Evolutionary conservation across 345 rosid genomes (phyloP).

Genomic region (Eucalyptus pauciflora): DNA sequence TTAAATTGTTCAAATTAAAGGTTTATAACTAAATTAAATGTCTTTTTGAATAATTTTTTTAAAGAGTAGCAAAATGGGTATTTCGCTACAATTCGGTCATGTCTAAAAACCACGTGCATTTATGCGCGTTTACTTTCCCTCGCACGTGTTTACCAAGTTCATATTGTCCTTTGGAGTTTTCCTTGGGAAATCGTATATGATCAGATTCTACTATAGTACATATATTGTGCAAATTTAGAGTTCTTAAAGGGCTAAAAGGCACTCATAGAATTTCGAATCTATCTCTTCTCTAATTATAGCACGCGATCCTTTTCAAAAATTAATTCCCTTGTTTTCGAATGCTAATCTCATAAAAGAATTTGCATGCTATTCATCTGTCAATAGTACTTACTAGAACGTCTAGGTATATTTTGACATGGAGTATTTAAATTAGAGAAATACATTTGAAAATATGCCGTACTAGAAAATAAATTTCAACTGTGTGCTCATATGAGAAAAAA

Average conservation of each 20-base stretch:
- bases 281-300: not conserved
- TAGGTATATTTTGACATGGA: not conserved
- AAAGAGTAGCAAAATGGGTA: rapidly evolving
- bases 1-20: too few relatives aligned
- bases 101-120: rapidly evolving
- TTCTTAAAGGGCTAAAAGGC: not conserved
- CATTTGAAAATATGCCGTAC: rapidly evolving
- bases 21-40: too few relatives aligned
- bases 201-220: too few relatives aligned
- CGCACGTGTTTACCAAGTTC: rapidly evolving
- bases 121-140: rapidly evolving
- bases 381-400: not conserved
- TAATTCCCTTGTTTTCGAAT: not conserved
- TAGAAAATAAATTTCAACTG: rapidly evolving
- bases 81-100: rapidly evolving
- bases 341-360: not conserved
- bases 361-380: rapidly evolving
- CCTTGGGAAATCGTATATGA: not conserved
- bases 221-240: too few relatives aligned
- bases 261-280: not conserved
- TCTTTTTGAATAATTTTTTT: too few relatives aligned
- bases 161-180: not conserved
- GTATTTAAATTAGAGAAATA: too few relatives aligned
- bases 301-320: not conserved
- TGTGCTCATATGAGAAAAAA: not conserved